Evolutionary conservation across 2,329 filamentous ascomycete species (phyloP).

Genomic region (Chrysosporium queenslandicum): DNA sequence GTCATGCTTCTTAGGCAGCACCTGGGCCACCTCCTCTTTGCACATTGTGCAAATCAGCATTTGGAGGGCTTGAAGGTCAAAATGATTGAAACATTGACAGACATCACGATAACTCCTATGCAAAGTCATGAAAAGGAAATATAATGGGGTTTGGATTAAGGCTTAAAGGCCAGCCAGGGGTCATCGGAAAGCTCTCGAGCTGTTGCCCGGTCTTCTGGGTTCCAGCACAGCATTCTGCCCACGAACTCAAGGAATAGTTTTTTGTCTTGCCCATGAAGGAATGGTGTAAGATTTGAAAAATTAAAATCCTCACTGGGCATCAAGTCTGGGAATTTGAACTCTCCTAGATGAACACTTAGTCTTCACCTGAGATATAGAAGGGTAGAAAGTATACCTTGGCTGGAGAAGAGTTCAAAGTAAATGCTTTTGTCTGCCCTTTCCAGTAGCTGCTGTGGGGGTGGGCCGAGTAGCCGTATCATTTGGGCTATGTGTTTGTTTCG

Average conservation of each 20-base stretch:
- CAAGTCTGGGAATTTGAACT: constrained; percentile 4
- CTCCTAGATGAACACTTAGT: neutral
- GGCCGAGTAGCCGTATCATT: constrained; percentile 17
- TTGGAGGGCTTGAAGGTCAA: too few relatives aligned
- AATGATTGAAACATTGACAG: too few relatives aligned
- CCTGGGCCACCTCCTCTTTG: too few relatives aligned
- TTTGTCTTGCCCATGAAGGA: constrained; percentile 19
- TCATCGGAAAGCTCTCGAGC: constrained; percentile 26
- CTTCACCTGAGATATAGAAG: too few relatives aligned
- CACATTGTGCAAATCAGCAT: too few relatives aligned
- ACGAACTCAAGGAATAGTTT: constrained; percentile 24
- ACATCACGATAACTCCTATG: too few relatives aligned
- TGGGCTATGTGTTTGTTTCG: constrained; percentile 16
- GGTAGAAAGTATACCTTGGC: neutral
- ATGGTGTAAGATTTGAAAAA: constrained; percentile 3
- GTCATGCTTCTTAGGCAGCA: too few relatives aligned
- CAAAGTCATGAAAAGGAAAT: too few relatives aligned
- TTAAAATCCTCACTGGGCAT: constrained; percentile 2
- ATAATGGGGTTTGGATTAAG: too few relatives aligned
- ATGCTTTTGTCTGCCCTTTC: constrained; percentile 1
- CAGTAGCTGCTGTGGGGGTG: constrained; percentile 1
- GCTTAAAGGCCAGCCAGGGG: constrained; percentile 19
- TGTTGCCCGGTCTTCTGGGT: constrained; percentile 24
- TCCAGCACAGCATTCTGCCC: constrained; percentile 26
- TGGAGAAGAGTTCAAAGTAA: neutral